Base-by-base conservation (phyloP, 371 early-diverging fungal genomes). In the Scutellospora calospora region DNA sequence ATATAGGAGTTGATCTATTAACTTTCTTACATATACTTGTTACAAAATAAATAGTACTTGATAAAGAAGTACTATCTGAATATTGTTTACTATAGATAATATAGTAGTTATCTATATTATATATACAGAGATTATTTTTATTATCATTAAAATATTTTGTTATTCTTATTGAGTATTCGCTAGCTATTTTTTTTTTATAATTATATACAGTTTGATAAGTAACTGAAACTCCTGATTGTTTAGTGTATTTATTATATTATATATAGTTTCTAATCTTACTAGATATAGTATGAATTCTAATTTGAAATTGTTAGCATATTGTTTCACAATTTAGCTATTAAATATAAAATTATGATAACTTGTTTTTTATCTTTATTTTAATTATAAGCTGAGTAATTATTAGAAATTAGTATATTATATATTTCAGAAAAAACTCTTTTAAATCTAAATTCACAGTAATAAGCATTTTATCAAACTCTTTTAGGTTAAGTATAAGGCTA, bases 131-230 rank as follows among this genome's bases (percentile, higher is more conserved):
- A 3, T 35, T 35, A 16, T 35, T 63, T 31, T 63, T 63, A 27
- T 63, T 31, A 31, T 63, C 8, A 63, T 63, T 63, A 63, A 63
- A 63, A 63, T 31, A 63, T 63, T 63, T 33, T 63, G 11, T 33
- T 31, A 63, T 33, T 63, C 33, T 63, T 63, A 65, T 5, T 35
- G 20, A 18, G 33, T 65, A 20, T 65, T 65, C 18, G 18, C 9
- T 38, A 20, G 66, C 66, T 22, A 65, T 20, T 35, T 65, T 35
- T 27, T 65, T 31, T 20, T 65, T 65, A 65, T 35, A 65, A 35
- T 65, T 65, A 65, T 65, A 35, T 65, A 65, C 38, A 65, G 35
- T 65, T 65, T 31, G 11, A 35, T 65, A 65, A 65, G 11, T 31
- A 35, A 35, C 38, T 35, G 38, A 65, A 65, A 35, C 20, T 35